Conservation (phyloP, 768 basidiomycete species). For the Agaricus subrufescens region DNA sequence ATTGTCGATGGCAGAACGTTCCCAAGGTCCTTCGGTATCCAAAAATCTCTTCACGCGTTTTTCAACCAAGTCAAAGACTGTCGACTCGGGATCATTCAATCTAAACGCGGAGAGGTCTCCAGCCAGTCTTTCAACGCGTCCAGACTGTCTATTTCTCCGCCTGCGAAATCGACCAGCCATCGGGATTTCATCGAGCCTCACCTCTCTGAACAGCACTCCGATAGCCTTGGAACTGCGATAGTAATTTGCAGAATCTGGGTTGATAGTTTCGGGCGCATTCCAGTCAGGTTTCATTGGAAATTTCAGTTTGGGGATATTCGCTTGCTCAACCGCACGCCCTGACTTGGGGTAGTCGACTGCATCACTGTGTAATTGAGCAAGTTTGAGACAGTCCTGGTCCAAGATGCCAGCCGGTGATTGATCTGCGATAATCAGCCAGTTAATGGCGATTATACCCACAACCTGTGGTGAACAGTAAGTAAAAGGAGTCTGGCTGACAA, state of each 20-base stretch:
- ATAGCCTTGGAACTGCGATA: conserved; percentile 55
- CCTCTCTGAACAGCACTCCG: conserved; percentile 56
- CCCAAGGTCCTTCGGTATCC: conserved; percentile 17
- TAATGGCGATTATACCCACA: conserved; percentile 57
- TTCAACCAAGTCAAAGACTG: conserved; percentile 14
- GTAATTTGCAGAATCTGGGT: conserved; percentile 29
- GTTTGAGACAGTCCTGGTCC: conserved; percentile 44
- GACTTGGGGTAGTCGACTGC: conserved; percentile 69
- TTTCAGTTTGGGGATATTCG: conserved; percentile 39
- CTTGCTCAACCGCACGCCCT: conserved; percentile 37
- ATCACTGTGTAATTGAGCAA: conserved; percentile 55
- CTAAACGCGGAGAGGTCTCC: neutral
- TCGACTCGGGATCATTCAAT: neutral
- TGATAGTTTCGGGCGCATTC: conserved; percentile 57
- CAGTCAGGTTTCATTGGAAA: conserved; percentile 48
- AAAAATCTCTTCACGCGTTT: conserved; percentile 28
- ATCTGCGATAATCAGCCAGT: conserved; percentile 65
- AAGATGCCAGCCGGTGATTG: conserved; percentile 40
- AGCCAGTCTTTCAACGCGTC: conserved; percentile 5
- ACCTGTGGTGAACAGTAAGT: conserved; percentile 28
- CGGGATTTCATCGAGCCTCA: conserved; percentile 38
- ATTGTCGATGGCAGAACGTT: conserved; percentile 20
- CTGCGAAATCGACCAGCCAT: neutral
- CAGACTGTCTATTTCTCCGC: conserved; percentile 4
- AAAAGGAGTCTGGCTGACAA: neutral